Conservation (phyloP, 371 early-diverging fungal species). For the Apophysomyces trapeziformis region DNA sequence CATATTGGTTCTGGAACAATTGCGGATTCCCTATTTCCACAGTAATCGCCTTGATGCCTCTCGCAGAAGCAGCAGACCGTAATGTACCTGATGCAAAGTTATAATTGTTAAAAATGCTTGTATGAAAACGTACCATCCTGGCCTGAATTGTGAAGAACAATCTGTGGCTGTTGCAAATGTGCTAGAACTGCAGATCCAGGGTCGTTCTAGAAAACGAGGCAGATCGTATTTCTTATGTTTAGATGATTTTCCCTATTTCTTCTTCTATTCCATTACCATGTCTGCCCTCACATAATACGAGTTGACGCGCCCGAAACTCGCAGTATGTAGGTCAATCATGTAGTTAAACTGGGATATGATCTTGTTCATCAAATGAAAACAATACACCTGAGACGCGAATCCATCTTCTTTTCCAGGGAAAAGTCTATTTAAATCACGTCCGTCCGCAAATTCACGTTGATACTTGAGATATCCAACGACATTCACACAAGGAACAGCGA, state of each 20-base stretch:
- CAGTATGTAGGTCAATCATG: constrained; percentile 89
- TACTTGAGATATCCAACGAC: constrained; percentile 83
- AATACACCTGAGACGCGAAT: constrained; percentile 82
- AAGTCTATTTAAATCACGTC: constrained; percentile 83
- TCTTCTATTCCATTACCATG: constrained; percentile 46
- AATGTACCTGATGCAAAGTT: constrained; percentile 64
- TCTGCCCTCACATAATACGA: constrained; percentile 89
- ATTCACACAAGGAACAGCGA: constrained; percentile 89
- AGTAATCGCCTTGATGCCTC: constrained; percentile 85
- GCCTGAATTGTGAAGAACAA: constrained; percentile 50
- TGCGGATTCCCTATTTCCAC: constrained; percentile 87
- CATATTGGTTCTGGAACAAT: constrained; percentile 75
- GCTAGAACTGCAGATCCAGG: constrained; percentile 76
- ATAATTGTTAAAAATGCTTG: neutral
- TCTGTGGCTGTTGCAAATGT: constrained; percentile 87
- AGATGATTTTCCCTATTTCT: neutral
- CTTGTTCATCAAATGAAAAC: constrained; percentile 79
- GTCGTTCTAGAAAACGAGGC: constrained; percentile 55
- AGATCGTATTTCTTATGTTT: neutral
- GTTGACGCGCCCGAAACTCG: constrained; percentile 85
- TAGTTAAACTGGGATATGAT: constrained; percentile 82
- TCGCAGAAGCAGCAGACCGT: constrained; percentile 80
- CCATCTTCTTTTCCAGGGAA: constrained; percentile 84
- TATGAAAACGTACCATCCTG: constrained; percentile 35
- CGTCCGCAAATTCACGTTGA: constrained; percentile 82